Conservation (phyloP, 768 basidiomycete genomes). For the Chalciporus pseudorubinellus region DNA sequence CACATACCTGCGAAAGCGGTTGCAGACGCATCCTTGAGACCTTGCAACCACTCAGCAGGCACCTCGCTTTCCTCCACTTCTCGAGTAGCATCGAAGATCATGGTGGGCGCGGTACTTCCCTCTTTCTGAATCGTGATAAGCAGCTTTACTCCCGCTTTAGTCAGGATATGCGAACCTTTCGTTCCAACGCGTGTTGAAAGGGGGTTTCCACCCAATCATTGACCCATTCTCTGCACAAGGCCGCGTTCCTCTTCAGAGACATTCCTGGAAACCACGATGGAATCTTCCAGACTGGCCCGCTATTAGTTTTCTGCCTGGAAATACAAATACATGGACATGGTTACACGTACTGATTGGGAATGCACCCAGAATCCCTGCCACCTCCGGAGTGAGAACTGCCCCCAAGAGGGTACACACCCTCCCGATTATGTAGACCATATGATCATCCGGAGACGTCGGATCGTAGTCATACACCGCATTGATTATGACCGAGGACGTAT, state of each 20-base stretch:
- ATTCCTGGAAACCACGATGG: conserved; percentile 21
- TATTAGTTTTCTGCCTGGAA: neutral
- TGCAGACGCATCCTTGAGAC: conserved; percentile 16
- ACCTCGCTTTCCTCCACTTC: neutral
- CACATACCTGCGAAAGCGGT: conserved; percentile 13
- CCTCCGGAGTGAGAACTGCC: conserved; percentile 6
- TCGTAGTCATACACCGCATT: conserved; percentile 19
- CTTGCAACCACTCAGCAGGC: neutral
- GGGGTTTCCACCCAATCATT: conserved; percentile 24
- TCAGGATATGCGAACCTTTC: conserved; percentile 21
- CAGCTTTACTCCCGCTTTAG: neutral
- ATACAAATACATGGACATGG: neutral
- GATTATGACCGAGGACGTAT: conserved; percentile 27
- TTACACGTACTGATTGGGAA: conserved; percentile 14
- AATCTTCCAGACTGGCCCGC: conserved; percentile 9
- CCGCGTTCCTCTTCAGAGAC: conserved; percentile 14
- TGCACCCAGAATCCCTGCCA: conserved; percentile 8
- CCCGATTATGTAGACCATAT: conserved; percentile 9
- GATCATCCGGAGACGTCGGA: conserved; percentile 11
- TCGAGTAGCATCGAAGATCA: conserved; percentile 18
- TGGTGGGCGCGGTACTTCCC: conserved; percentile 10
- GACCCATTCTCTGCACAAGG: conserved; percentile 1
- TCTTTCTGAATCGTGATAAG: conserved; percentile 2
- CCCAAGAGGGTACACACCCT: conserved; percentile 4
- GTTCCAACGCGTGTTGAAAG: conserved; percentile 25